Conservation (phyloP, 2,329 filamentous ascomycete species). For the Capronia epimyces region DNA sequence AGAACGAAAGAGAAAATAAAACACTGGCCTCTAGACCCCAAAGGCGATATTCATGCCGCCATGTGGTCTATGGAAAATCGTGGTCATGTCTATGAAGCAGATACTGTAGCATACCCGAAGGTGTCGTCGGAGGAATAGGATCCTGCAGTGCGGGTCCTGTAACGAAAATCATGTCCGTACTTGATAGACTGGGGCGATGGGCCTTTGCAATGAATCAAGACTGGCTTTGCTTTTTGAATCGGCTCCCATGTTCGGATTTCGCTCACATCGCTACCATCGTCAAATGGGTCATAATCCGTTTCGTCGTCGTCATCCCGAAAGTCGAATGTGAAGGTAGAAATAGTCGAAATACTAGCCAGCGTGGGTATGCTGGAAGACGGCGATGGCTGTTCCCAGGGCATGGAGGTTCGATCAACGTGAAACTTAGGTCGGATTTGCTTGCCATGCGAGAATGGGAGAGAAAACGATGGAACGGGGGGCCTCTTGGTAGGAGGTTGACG, state of each 20-base stretch:
- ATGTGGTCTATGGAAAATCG: background rate
- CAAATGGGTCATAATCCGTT: constrained; percentile 17
- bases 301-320: constrained; percentile 9
- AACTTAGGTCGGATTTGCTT: constrained; percentile 12
- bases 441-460: constrained; percentile 15
- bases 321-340: constrained; percentile 18
- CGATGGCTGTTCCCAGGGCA: constrained; percentile 2
- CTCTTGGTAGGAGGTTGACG: constrained; percentile 1
- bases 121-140: background rate
- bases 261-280: constrained; percentile 6
- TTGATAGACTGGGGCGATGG: constrained; percentile 17
- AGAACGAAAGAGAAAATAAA: background rate
- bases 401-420: background rate
- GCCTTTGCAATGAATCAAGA: constrained; percentile 16
- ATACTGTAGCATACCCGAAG: constrained; percentile 1
- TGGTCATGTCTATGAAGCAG: background rate
- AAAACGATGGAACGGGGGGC: constrained; percentile 14
- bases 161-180: constrained; percentile 8
- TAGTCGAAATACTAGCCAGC: constrained; percentile 17
- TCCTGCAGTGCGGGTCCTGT: background rate
- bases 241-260: constrained; percentile 16
- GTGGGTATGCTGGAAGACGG: constrained; percentile 12
- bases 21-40: background rate
- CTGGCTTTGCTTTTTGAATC: constrained; percentile 14
- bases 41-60: background rate